Evolutionary conservation across 225 moss, liverwort and hornwort genomes (phyloP).

Genomic region (Rhytidiadelphus loreus): DNA sequence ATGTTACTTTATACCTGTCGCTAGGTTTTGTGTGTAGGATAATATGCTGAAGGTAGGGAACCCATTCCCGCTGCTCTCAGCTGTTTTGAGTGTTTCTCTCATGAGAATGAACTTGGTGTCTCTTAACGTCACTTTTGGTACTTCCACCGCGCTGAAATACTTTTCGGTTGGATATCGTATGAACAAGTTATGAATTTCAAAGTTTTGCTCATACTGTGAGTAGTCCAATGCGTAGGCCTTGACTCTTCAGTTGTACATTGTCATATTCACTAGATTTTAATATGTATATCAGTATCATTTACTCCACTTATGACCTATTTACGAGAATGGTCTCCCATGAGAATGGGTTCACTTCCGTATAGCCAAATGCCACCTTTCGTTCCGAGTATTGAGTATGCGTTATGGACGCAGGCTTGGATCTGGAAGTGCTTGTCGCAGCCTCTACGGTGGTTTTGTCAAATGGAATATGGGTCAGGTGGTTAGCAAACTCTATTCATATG

Average conservation of each 20-base stretch:
- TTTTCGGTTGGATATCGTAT: neutral
- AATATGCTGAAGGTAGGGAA: neutral
- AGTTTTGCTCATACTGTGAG: neutral
- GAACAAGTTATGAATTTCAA: neutral
- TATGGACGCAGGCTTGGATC: conserved; percentile 78
- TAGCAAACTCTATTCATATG: neutral
- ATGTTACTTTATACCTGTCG: neutral
- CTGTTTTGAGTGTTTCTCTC: neutral
- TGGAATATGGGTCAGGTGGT: conserved; percentile 97
- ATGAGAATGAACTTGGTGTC: neutral
- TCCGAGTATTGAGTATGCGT: neutral
- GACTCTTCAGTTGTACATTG: neutral
- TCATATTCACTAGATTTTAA: neutral
- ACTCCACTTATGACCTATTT: neutral
- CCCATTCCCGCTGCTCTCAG: neutral
- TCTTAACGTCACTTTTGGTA: neutral
- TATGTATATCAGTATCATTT: neutral
- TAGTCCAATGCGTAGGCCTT: neutral
- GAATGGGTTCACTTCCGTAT: neutral
- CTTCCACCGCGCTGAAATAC: neutral
- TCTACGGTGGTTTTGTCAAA: conserved; percentile 89
- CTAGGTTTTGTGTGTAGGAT: neutral
- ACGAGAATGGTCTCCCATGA: neutral
- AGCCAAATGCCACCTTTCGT: neutral
- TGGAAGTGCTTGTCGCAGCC: conserved; percentile 97